A percentile compares a stretch with the other conserved stretches of the same genome.
Conservation (phyloP, 2,329 filamentous ascomycete species). For the Myrmaecium sp. region DNA sequence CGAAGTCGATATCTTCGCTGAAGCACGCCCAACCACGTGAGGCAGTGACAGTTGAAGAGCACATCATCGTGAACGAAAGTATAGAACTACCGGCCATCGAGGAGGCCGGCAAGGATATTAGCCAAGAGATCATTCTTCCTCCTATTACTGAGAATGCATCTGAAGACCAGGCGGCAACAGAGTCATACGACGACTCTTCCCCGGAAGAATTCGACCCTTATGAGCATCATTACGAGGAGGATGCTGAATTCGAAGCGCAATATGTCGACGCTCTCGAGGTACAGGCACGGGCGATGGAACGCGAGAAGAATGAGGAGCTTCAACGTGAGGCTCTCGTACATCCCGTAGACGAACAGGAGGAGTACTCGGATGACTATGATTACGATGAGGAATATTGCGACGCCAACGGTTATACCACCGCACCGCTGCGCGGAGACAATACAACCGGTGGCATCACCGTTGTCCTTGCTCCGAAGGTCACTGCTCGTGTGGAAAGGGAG, state of each 20-base stretch:
- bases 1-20: too few species aligned
- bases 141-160: too few species aligned
- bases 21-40: too few species aligned
- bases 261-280: constrained; percentile 15
- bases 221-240: too few species aligned
- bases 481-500: constrained; percentile 52
- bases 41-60: too few species aligned
- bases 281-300: constrained; percentile 17
- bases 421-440: constrained; percentile 59
- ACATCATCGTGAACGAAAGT: too few species aligned
- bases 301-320: constrained; percentile 19
- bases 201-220: too few species aligned
- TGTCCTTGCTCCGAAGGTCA: constrained; percentile 57
- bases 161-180: too few species aligned
- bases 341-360: constrained; percentile 37
- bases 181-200: too few species aligned
- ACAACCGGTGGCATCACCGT: constrained; percentile 48
- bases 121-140: too few species aligned
- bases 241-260: constrained; percentile 5
- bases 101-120: too few species aligned
- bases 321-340: constrained; percentile 10
- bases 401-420: constrained; percentile 54
- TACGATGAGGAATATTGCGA: constrained; percentile 62
- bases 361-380: constrained; percentile 57
- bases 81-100: too few species aligned